Percentiles rank a stretch among this genome's conserved stretches.
phyloP scores from a whole-genome alignment of 192 early-diverging fungal species.

The Phlyctochytrium arcticum region DNA sequence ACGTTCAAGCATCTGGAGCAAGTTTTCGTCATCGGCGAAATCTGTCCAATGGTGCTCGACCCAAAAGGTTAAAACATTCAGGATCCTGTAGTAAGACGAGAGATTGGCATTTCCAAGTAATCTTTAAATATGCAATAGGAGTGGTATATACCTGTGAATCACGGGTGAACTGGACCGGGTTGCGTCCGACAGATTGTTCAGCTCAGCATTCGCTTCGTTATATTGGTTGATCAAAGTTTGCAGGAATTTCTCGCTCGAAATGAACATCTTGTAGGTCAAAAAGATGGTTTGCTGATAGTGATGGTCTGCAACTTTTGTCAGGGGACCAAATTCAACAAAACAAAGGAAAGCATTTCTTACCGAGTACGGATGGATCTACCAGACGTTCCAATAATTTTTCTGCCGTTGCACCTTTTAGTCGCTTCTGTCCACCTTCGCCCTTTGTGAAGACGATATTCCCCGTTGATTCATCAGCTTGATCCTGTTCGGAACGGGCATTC shows the following conservation, averaged over 20 bases:
- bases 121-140: not conserved
- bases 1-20: slow-evolving; percentile 30
- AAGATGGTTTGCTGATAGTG: slow-evolving; percentile 51
- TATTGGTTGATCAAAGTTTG: slow-evolving; percentile 35
- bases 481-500: slow-evolving; percentile 27
- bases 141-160: slow-evolving; percentile 21
- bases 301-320: slow-evolving; percentile 31
- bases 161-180: slow-evolving; percentile 28
- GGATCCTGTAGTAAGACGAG: slow-evolving; percentile 30
- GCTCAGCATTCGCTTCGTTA: slow-evolving; percentile 22
- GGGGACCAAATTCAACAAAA: not conserved
- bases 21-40: slow-evolving; percentile 39
- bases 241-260: slow-evolving; percentile 32
- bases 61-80: slow-evolving; percentile 53
- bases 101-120: not conserved
- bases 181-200: slow-evolving; percentile 4
- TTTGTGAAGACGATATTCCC: slow-evolving; percentile 42
- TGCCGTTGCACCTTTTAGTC: slow-evolving; percentile 39
- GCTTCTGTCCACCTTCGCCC: slow-evolving; percentile 39
- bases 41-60: slow-evolving; percentile 54
- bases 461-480: slow-evolving; percentile 38
- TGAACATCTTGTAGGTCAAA: slow-evolving; percentile 46
- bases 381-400: slow-evolving; percentile 45
- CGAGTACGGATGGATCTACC: slow-evolving; percentile 44
- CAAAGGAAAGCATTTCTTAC: slow-evolving; percentile 15